Conservation (phyloP, 441 rosid species). For the Theobroma grandiflorum region DNA sequence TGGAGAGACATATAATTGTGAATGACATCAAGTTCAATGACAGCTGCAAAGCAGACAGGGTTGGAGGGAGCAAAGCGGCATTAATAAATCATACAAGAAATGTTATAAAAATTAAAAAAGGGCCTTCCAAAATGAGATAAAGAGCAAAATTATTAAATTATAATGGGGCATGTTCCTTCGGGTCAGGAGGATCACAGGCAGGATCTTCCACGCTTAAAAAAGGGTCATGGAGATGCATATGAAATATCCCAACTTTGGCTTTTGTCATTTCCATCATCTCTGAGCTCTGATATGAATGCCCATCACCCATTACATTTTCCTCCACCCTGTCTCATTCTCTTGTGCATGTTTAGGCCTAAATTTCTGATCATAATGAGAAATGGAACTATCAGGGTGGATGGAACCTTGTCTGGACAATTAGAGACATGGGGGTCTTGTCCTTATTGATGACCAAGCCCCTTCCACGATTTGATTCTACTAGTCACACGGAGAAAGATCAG, state of each 20-base stretch:
- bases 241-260: constrained; percentile 45
- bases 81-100: background rate
- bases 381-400: constrained; percentile 24
- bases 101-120: constrained; percentile 22
- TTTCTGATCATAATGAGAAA: constrained; percentile 22
- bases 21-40: constrained; percentile 58
- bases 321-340: constrained; percentile 33
- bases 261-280: constrained; percentile 41
- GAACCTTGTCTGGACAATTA: constrained; percentile 38
- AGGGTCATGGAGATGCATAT: constrained; percentile 36
- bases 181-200: constrained; percentile 62
- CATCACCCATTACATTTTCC: constrained; percentile 38
- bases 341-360: constrained; percentile 16
- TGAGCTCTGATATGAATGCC: constrained; percentile 37
- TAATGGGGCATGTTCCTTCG: constrained; percentile 50
- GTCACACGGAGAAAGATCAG: background rate
- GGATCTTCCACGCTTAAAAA: constrained; percentile 45
- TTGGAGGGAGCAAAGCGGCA: constrained; percentile 43
- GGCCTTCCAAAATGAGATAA: constrained; percentile 43
- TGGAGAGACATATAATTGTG: constrained; percentile 48
- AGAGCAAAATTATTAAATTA: constrained; percentile 30
- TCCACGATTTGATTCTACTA: constrained; percentile 30
- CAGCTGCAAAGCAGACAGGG: constrained; percentile 62
- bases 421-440: constrained; percentile 44
- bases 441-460: constrained; percentile 11